Evolutionary conservation across 2,329 filamentous ascomycete genomes (phyloP), one percentile per base, ranked within the genome.

Genomic region (Raffaelea arxii): DNA sequence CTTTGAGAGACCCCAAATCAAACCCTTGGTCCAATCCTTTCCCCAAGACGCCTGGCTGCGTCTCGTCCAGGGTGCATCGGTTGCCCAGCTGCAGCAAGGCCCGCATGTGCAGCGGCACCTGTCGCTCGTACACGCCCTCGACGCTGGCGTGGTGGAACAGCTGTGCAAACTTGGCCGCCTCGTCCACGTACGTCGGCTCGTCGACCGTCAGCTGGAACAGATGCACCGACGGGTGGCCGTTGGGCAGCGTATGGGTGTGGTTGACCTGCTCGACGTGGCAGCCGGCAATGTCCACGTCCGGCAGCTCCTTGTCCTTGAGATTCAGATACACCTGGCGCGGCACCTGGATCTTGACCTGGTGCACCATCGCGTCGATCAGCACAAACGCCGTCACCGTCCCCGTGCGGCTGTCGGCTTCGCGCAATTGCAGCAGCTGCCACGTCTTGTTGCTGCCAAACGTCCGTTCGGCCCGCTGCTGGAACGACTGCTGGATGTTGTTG

Each of bases 111-210:
- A 97, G 71, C 1, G 94, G 89, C 2, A 99, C 75, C 54, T 95
- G 85, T 58, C 84, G 91, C 67, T 98, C 94, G 59, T 99, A 99
- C 14, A 98, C 89, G 25, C 94, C 94, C 64, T 98, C 92, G 2
- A 98, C 86, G 62, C 89, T 95, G 0, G 89, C 80, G 59, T 98
- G 90, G 52, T 91, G 89, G 68, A 96, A 91, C 2, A 97, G 70
- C 24, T 83, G 67, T 2, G 83, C 80, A 51, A 97, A 83, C 59
- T 89, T 94, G 51, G 89, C 84, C 0, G 83, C 74, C 62, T 97
- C 87, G 39, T 82, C 79, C 50, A 95, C 80, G 64, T 94, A 98
- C 1, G 86, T 75, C 47, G 92, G 83, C 62, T 98, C 92, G 0
- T 86, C 75, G 64, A 98, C 86, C 1, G 84, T 90, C 32, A 99